Conservation (phyloP, 352 stramenopile species). For the Pythium coloratum region DNA sequence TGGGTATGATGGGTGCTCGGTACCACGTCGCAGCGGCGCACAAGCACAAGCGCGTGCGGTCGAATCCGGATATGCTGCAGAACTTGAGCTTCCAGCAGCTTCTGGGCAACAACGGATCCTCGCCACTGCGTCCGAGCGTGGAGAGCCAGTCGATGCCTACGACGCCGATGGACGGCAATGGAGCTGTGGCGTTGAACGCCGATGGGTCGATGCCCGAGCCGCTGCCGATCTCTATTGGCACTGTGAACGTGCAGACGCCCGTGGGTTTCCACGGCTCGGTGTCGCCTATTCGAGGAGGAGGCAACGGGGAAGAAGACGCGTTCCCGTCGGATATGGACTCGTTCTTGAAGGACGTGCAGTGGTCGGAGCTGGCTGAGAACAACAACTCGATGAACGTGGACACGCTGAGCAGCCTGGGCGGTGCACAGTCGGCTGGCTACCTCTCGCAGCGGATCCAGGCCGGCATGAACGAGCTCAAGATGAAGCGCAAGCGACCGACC, state of each 20-base stretch:
- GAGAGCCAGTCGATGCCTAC: constrained; percentile 19
- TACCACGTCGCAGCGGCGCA: constrained; percentile 30
- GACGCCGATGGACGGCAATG: constrained; percentile 21
- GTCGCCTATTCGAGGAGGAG: background rate
- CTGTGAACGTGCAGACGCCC: constrained; percentile 29
- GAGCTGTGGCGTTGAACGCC: background rate
- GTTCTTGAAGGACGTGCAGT: constrained; percentile 33
- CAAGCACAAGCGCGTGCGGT: constrained; percentile 36
- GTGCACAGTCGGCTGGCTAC: constrained; percentile 35
- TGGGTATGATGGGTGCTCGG: constrained; percentile 1
- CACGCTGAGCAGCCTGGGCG: constrained; percentile 17
- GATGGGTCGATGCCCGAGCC: constrained; percentile 20
- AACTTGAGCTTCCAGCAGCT: constrained; percentile 28
- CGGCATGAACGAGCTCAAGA: constrained; percentile 69
- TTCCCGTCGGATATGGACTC: constrained; percentile 32
- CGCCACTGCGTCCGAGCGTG: constrained; percentile 26
- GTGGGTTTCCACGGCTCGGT: constrained; percentile 14
- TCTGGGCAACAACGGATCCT: constrained; percentile 15
- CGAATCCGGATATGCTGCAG: constrained; percentile 35
- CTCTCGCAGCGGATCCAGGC: constrained; percentile 66
- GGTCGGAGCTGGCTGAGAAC: constrained; percentile 30
- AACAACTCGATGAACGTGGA: constrained; percentile 29
- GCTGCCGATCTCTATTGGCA: constrained; percentile 31
- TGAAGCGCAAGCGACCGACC: constrained; percentile 72
- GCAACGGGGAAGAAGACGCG: constrained; percentile 10